phyloP scores from a whole-genome alignment of 2,329 filamentous ascomycete species.

The Xylariaceae sp. region DNA sequence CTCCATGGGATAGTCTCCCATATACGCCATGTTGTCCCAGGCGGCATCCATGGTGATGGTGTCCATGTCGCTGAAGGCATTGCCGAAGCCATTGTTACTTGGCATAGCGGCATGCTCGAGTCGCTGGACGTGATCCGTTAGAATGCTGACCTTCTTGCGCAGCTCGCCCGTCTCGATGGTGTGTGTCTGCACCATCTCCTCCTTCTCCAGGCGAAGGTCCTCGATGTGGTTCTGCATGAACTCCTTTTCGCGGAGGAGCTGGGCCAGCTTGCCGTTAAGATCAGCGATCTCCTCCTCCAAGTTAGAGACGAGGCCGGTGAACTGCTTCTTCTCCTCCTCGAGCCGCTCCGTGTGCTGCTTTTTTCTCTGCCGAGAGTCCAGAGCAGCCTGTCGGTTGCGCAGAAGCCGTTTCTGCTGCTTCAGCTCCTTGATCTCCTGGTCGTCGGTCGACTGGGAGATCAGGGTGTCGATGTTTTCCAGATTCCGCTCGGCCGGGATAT shows the following conservation, averaged over 20 bases:
- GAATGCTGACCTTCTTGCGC: conserved; percentile 84
- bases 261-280: conserved; percentile 65
- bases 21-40: conserved; percentile 80
- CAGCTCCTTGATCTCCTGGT: conserved; percentile 93
- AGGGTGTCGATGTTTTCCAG: conserved; percentile 91
- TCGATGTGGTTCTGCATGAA: conserved; percentile 72
- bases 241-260: conserved; percentile 69
- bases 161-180: conserved; percentile 87
- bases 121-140: conserved; percentile 67
- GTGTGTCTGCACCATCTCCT: conserved; percentile 82
- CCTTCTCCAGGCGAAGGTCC: conserved; percentile 76
- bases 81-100: conserved; percentile 60
- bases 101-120: conserved; percentile 61
- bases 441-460: conserved; percentile 81
- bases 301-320: conserved; percentile 67
- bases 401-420: conserved; percentile 97
- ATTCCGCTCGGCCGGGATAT: conserved; percentile 91
- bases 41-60: conserved; percentile 73
- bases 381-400: conserved; percentile 91
- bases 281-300: conserved; percentile 73
- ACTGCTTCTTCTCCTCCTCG: conserved; percentile 95
- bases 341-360: conserved; percentile 97
- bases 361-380: conserved; percentile 95
- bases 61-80: conserved; percentile 74
- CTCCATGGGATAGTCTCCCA: conserved; percentile 65